Evolutionary conservation across 495 filamentous ascomycete species (phyloP), one percentile per base, ranked within the genome.

Genomic region (Penicillium pulvis): DNA sequence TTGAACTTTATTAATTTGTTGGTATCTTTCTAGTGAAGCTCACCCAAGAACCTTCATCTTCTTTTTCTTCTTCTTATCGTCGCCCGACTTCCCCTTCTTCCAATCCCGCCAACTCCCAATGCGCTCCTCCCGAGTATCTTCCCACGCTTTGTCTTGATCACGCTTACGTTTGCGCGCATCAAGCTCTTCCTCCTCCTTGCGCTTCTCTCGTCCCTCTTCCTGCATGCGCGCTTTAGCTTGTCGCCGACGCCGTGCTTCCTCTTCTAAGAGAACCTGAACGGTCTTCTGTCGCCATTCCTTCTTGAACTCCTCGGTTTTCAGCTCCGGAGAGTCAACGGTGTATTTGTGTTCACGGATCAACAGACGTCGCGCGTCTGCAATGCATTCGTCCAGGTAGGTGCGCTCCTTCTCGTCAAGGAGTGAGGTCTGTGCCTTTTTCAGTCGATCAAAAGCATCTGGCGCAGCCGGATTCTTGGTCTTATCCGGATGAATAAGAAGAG

Each of bases 401-500:
- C 94, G 92, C 61, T 89, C 81, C 76, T 97, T 96, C 76, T 97
- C 93, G 73, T 99, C 95, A 79, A 96, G 87, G 8, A 99, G 85
- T 59, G 89, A 84, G 1, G 85, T 89, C 65, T 97, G 90, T 10
- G 94, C 94, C 72, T 97, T 96, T 71, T 96, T 96, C 5, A 99
- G 85, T 2, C 92, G 87, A 76, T 99, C 94, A 71, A 99, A 99
- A 61, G 94, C 95, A 65, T 97, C 93, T 1, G 94, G 93, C 9
- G 94, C 94, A 30, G 79, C 81, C 1, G 91, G 90, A 71, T 99
- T 98, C 62, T 85, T 86, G 51, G 95, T 97, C 75, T 98, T 98
- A 77, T 99, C 94, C 11, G 94, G 94, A 78, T 99, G 94, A 79
- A 99, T 98, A 6, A 99, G 85, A 33, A 99, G 87, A 16, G 94